Evolutionary conservation across 2,329 filamentous ascomycete species (phyloP).

Genomic region (Aureobasidium uvarum): DNA sequence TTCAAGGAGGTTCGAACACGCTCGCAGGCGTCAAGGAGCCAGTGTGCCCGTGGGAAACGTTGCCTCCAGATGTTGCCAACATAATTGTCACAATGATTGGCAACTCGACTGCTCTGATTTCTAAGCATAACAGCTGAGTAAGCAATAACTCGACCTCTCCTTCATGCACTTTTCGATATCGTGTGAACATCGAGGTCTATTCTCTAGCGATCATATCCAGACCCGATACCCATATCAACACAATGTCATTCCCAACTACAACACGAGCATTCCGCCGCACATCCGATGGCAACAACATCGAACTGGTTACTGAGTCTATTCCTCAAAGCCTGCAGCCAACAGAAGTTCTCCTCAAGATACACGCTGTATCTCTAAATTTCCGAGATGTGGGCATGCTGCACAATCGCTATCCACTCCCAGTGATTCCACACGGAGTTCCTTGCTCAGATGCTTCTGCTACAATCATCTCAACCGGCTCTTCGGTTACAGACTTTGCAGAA

Average conservation of each 20-base stretch:
- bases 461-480: not conserved
- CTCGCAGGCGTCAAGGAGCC: not conserved
- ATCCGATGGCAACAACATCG: slow-evolving; percentile 33
- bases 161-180: not conserved
- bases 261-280: slow-evolving; percentile 39
- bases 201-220: not conserved
- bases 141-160: not conserved
- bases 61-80: not conserved
- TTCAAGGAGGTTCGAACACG: not conserved
- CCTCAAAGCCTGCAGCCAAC: slow-evolving; percentile 26
- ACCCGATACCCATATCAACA: not conserved
- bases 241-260: slow-evolving; percentile 20
- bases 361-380: slow-evolving; percentile 37
- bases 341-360: slow-evolving; percentile 35
- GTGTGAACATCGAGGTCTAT: not conserved
- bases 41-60: not conserved
- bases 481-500: not conserved
- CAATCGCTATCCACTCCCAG: not conserved
- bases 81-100: no score
- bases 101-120: not conserved
- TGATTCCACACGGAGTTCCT: not conserved
- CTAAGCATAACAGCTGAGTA: not conserved
- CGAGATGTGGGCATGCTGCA: slow-evolving; percentile 38
- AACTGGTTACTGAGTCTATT: slow-evolving; percentile 29
- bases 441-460: not conserved